Evolutionary conservation across 148 eudicot species (phyloP), one percentile per base, ranked within the genome.

Genomic region (Heliosperma pusillum): DNA sequence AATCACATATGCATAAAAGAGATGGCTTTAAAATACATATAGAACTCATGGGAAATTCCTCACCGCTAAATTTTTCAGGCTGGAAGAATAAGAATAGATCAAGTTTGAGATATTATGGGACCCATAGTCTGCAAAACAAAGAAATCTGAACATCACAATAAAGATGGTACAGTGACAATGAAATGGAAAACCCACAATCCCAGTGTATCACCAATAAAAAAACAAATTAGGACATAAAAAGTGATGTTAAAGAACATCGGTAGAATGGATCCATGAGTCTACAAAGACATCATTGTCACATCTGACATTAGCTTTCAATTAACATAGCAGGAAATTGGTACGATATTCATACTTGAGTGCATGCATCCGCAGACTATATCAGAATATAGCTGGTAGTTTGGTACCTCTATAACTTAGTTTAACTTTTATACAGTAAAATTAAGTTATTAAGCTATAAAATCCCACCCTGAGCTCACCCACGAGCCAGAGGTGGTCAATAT

Each of bases 21-120:
- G 69, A 69, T 63, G 80, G 76, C 80, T 83, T 78, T 71, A 74
- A 74, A 81, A 87, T 87, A 86, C 87, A 86, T 82, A 82, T 42
- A 85, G 66, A 71, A 80, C 78, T 86, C 88, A 87, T 80, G 87
- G 80, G 84, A 86, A 81, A 85, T 83, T 86, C 88, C 96, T 89
- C 88, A 95, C 97, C 93, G 80, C 83, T 86, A 85, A 76, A 76
- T 89, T 85, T 71, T 87, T 83, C 76, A 87, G 70, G 90, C 88
- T 83, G 69, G 88, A 76, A 57, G 83, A 87, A 78, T 89, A 96
- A 68, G 82, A 27, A 68, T 74, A 87, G 76, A 96, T 82, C 83
- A 88, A 85, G 63, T 80, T 74, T 70, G 97, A 89, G 33, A 92
- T 79, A 72, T 71, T 72, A 74, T 86, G 86, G 53, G 82, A 77